Conservation (phyloP, 257 asterid genomes). For the Solanum peruvianum region DNA sequence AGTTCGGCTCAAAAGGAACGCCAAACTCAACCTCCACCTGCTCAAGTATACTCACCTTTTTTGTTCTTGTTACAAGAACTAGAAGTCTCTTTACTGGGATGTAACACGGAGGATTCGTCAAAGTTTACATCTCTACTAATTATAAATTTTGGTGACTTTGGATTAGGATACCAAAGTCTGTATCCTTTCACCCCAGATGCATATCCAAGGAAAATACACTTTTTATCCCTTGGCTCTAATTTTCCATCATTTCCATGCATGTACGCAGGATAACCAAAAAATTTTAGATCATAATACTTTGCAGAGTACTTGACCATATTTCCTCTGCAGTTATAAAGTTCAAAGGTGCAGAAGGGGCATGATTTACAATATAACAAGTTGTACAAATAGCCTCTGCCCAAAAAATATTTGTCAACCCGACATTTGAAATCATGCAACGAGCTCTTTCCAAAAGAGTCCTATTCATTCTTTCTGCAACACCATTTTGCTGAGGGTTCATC, state of each 20-base stretch:
- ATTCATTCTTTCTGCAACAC: neutral
- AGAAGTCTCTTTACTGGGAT: neutral
- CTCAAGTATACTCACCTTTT: neutral
- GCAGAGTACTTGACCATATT: neutral
- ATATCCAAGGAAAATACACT: neutral
- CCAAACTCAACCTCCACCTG: neutral
- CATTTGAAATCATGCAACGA: neutral
- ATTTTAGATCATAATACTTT: neutral
- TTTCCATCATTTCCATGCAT: neutral
- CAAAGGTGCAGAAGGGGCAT: neutral
- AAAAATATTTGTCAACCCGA: neutral
- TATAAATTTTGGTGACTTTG: no score
- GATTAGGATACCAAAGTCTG: no score
- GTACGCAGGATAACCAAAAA: neutral
- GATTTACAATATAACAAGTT: neutral
- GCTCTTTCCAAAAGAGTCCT: neutral
- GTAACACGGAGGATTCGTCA: neutral
- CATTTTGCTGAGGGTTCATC: neutral
- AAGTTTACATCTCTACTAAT: neutral
- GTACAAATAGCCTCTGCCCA: neutral
- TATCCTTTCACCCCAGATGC: neutral
- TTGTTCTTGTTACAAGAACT: neutral
- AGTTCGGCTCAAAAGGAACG: neutral
- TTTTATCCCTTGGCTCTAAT: neutral
- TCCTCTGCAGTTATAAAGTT: neutral